A percentile compares a stretch with the other conserved stretches of the same genome.
Evolutionary conservation across 2,329 filamentous ascomycete genomes (phyloP).

Genomic region (Dothidotthia symphoricarpi): DNA sequence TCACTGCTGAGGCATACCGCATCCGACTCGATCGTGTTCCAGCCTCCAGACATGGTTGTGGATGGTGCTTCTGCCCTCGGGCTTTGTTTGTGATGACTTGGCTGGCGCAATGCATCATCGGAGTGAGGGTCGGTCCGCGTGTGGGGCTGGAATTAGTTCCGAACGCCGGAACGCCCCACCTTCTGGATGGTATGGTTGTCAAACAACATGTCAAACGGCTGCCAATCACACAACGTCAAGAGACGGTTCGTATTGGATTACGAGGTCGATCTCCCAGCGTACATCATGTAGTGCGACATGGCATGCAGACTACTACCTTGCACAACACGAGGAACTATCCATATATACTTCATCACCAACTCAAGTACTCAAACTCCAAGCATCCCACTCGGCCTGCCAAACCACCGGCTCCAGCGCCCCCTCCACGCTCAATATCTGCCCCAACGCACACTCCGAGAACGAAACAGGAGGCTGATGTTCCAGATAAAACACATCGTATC

Average conservation of each 20-base stretch:
- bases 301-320: too few relatives aligned
- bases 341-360: too few relatives aligned
- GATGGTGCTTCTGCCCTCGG: background rate
- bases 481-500: slow-evolving; percentile 56
- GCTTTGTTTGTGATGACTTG: too few relatives aligned
- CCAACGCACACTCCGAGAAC: slow-evolving; percentile 56
- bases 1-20: slow-evolving; percentile 65
- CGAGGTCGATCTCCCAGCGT: too few relatives aligned
- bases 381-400: slow-evolving; percentile 19
- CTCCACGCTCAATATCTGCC: slow-evolving; percentile 58
- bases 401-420: slow-evolving; percentile 38
- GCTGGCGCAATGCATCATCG: background rate
- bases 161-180: background rate
- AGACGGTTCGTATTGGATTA: too few relatives aligned
- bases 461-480: slow-evolving; percentile 51
- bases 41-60: slow-evolving; percentile 60
- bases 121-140: background rate
- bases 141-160: background rate
- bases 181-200: too few relatives aligned
- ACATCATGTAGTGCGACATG: too few relatives aligned
- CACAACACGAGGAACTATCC: too few relatives aligned
- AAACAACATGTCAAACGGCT: too few relatives aligned
- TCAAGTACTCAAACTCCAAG: slow-evolving; percentile 16
- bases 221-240: too few relatives aligned
- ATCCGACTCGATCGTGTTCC: slow-evolving; percentile 98